These are phyloP conservation scores for Phytophthora palmivora DNA, from an alignment of 352 stramenopile genomes.

Conservation along the genomic window DNA sequence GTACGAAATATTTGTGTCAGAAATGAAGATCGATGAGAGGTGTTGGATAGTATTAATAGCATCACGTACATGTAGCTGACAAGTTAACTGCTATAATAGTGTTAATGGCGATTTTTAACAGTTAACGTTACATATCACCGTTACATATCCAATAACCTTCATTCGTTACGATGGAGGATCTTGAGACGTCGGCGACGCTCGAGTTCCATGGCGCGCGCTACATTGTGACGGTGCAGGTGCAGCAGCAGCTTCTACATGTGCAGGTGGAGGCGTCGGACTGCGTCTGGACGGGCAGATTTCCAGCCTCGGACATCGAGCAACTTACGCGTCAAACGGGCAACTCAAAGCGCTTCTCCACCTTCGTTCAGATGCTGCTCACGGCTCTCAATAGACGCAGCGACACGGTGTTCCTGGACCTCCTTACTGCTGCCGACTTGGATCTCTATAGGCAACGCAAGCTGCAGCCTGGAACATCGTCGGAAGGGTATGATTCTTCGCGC, in stretches of 20 bases:
- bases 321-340: slow-evolving; percentile 95
- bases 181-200: slow-evolving; percentile 68
- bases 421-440: slow-evolving; percentile 90
- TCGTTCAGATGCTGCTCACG: slow-evolving; percentile 93
- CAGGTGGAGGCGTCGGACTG: slow-evolving; percentile 61
- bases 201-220: slow-evolving; percentile 81
- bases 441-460: slow-evolving; percentile 83
- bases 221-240: slow-evolving; percentile 72
- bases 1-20: no score
- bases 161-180: slow-evolving; percentile 45
- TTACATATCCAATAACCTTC: no score
- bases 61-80: no score
- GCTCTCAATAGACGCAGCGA: slow-evolving; percentile 80
- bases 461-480: slow-evolving; percentile 9
- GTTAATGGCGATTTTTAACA: no score
- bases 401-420: slow-evolving; percentile 91
- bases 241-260: slow-evolving; percentile 64
- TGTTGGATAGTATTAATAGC: no score
- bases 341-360: slow-evolving; percentile 92
- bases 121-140: no score
- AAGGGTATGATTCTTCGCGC: slow-evolving; percentile 20
- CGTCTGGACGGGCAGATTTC: slow-evolving; percentile 75
- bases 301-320: slow-evolving; percentile 86
- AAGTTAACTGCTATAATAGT: no score
- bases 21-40: no score